Percentiles rank a stretch among this genome's conserved stretches.
Evolutionary conservation across 441 rosid genomes (phyloP).

Genomic region (Adansonia rubrostipa): DNA sequence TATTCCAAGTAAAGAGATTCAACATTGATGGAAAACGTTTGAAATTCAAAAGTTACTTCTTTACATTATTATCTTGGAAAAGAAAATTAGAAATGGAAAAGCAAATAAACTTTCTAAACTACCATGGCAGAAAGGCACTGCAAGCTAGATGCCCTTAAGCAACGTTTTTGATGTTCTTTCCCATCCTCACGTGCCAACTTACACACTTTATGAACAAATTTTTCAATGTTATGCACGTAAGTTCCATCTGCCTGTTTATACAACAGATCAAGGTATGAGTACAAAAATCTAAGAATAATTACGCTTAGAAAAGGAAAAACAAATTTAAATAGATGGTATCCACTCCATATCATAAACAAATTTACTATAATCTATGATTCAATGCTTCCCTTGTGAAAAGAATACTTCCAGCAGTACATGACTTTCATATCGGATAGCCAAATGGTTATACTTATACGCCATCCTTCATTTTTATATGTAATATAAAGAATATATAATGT

Average conservation of each 20-base stretch:
- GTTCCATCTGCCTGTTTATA: conserved; percentile 79
- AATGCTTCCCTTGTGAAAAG: not conserved
- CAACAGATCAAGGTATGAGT: conserved; percentile 24
- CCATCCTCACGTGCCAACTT: conserved; percentile 63
- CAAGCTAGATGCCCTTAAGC: conserved; percentile 79
- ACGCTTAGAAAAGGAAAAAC: not conserved
- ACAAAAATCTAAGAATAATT: not conserved
- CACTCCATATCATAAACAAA: conserved; percentile 6
- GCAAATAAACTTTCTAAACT: conserved; percentile 21
- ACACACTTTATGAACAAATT: conserved; percentile 71
- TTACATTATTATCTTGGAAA: not conserved
- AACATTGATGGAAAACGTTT: not conserved
- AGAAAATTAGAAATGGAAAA: not conserved
- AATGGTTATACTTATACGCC: not conserved
- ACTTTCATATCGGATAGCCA: conserved; percentile 3
- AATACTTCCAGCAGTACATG: not conserved
- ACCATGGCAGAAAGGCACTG: conserved; percentile 99
- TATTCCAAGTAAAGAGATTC: not conserved
- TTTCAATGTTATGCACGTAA: conserved; percentile 80
- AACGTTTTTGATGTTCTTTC: conserved; percentile 47
- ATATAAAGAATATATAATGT: not conserved
- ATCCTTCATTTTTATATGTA: not conserved
- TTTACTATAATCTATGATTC: not conserved
- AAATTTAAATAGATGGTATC: not conserved
- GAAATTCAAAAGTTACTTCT: not conserved